Percentiles rank a stretch among this genome's conserved stretches.
Evolutionary conservation across 176 grass and related monocot genomes (phyloP).

Genomic region (Chrysopogon serrulatus): DNA sequence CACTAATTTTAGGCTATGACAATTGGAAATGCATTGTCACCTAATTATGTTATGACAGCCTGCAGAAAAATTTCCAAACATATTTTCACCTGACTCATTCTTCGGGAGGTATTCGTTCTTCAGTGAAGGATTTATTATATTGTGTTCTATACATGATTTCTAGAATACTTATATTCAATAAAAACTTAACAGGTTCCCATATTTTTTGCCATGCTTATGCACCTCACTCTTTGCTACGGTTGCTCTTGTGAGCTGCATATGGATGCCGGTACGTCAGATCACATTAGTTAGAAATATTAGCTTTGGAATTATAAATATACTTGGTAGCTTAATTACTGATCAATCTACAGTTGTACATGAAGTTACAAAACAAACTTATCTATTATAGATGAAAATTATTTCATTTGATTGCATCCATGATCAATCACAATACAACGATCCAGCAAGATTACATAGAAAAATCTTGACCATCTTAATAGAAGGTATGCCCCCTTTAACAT

Average conservation of each 20-base stretch:
- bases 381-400: not conserved
- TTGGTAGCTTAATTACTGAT: not conserved
- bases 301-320: not conserved
- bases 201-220: constrained; percentile 81
- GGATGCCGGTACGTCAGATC: constrained; percentile 76
- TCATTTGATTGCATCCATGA: not conserved
- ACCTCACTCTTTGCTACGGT: constrained; percentile 57
- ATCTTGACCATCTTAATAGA: not conserved
- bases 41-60: constrained; percentile 38
- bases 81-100: constrained; percentile 79
- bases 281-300: not conserved
- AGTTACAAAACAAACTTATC: not conserved
- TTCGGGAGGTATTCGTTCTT: constrained; percentile 56
- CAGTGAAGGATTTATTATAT: not conserved
- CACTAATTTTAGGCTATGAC: not conserved
- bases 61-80: constrained; percentile 82
- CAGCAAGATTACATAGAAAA: not conserved
- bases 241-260: constrained; percentile 77
- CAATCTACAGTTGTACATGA: not conserved
- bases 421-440: not conserved
- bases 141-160: not conserved
- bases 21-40: not conserved
- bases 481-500: not conserved
- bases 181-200: constrained; percentile 59
- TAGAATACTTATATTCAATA: constrained; percentile 13